Percentiles rank a stretch among this genome's conserved stretches.
phyloP scores from a whole-genome alignment of 2,329 filamentous ascomycete species.

The Xylariaceae sp. region DNA sequence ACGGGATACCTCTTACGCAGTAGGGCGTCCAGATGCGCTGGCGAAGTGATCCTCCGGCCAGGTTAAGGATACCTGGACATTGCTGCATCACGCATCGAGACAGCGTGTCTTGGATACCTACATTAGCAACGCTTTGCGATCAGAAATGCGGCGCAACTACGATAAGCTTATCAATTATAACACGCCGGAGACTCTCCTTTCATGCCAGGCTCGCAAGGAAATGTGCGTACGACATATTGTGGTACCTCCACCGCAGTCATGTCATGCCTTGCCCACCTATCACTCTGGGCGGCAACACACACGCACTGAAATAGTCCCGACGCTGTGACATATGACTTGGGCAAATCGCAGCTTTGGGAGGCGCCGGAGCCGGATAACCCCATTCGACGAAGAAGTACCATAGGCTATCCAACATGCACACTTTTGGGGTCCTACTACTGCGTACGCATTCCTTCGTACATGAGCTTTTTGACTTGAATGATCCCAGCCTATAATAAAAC shows the following conservation, averaged over 20 bases:
- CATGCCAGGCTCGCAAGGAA: neutral
- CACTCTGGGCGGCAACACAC: slow-evolving; percentile 5
- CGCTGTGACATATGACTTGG: slow-evolving; percentile 7
- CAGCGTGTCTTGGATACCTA: neutral
- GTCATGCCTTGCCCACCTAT: slow-evolving; percentile 6
- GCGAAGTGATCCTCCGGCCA: too few relatives aligned
- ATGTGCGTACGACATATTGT: slow-evolving; percentile 1
- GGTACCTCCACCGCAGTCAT: slow-evolving; percentile 1
- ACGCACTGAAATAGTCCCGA: slow-evolving; percentile 4
- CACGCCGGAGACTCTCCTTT: neutral
- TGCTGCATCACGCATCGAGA: neutral
- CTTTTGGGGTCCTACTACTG: neutral
- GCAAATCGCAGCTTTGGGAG: slow-evolving; percentile 3
- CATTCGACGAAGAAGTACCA: neutral
- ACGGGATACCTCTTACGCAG: too few relatives aligned
- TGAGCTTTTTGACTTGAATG: neutral
- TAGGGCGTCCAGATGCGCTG: too few relatives aligned
- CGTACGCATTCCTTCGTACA: neutral
- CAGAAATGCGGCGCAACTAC: neutral
- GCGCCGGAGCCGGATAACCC: neutral
- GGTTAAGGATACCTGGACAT: neutral
- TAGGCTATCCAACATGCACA: slow-evolving; percentile 3
- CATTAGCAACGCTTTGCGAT: neutral
- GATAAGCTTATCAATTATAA: neutral
- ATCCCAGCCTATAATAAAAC: neutral